Evolutionary conservation across 139 green algal species (phyloP), one percentile per base, ranked within the genome.

Genomic region (Dunaliella primolecta): DNA sequence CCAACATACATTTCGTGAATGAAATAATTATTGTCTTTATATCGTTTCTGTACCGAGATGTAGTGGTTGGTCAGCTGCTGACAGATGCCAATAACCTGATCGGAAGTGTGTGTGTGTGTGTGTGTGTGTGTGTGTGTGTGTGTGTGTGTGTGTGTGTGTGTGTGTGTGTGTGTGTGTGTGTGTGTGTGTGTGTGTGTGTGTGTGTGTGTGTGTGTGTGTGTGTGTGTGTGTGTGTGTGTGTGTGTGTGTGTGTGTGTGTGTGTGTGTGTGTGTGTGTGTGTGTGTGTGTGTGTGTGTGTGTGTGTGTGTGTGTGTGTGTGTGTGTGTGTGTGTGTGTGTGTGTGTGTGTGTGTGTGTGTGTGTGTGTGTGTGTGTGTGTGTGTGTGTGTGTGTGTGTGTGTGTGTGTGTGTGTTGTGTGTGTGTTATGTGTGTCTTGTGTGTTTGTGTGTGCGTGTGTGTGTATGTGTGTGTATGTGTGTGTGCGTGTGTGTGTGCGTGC

Each of bases 371-470:
- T 64, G 46, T 64, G 46, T 77, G 71, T 32, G 21, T 77, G 71
- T 77, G 71, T 77, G 71, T 77, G 71, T 77, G 71, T 77, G 71
- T 77, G 46, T 64, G 46, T 64, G 46, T 64, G 46, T 64, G 46
- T 64, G 46, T 64, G 46, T 64, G 46, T 64, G 46, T 64, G 46
- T 64, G 46, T 64, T n/a, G n/a, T n/a, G n/a, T n/a, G n/a, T n/a
- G n/a, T n/a, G n/a, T n/a, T n/a, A n/a, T n/a, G n/a, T n/a, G n/a
- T n/a, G n/a, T n/a, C n/a, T n/a, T n/a, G n/a, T n/a, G n/a, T n/a
- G n/a, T n/a, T n/a, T 64, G 46, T 64, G 46, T 64, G 15, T 64
- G 46, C 15, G 46, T 64, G 46, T 77, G 71, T 32, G 21, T 77
- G 71, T 77, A 21, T 77, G 71, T 64, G 46, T 64, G 46, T 64